Base-by-base conservation (phyloP, 768 basidiomycete species). In the Suillus hirtellus region DNA sequence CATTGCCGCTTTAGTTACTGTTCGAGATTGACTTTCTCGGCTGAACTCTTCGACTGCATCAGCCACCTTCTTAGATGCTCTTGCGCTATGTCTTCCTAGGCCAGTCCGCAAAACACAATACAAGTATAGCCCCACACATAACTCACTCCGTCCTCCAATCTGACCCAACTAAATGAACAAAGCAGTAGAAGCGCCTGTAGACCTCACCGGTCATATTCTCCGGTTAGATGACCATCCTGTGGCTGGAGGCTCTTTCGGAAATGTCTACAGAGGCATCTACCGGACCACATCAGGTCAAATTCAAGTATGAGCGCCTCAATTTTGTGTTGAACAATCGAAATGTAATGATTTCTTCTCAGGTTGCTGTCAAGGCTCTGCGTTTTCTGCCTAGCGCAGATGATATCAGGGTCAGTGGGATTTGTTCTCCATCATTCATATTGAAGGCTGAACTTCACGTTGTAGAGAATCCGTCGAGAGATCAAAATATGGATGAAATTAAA, bases 391-490 rank as follows among this genome's bases (percentile, higher is more conserved):
- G 67, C 17, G 40, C 52, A 35, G 64, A 65, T 31, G 60, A 53
- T 11, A 44, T 58, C 49, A 7, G 4, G 1, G 1, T 15, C 3
- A 11, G 60, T 19, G 35, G 10, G 6, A 8, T 3, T 0, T 3
- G 34, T 0, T 38, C 31, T 52, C 27, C 6, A 5, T 1, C 15
- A 1, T 35, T 17, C 0, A 34, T 21, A 4, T 31, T 46, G 0
- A 9, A 8, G 4, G 11, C 8, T 5, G 0, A 38, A 27, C 2
- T 2, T 34, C 11, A 53, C 34, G 6, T 17, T 40, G 4, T 1
- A 72, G 75, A 64, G 72, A 59, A 49, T 73, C 43, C 68, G 63
- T 62, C 67, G 72, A 49, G 75, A 76, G 40, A 63, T 76, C 9
- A 69, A 67, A 10, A 72, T 75, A 35, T 76, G 74, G 75, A 68